These are phyloP conservation scores for Malassezia furfur DNA, from an alignment of 1,284 basidiomycete species.

Conservation along the genomic window DNA sequence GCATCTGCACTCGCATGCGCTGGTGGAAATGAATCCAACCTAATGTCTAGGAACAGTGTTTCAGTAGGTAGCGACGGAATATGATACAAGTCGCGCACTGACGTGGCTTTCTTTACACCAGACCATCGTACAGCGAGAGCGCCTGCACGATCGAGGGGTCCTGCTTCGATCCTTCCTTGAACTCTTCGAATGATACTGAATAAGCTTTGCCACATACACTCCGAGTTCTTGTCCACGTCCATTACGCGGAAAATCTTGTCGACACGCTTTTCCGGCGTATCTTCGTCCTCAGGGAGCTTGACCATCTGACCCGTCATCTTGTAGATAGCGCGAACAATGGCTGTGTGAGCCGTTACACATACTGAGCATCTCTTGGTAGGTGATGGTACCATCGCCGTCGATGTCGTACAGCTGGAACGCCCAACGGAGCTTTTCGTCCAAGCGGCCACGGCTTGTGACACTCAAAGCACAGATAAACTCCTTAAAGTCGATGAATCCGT, in stretches of 20 bases:
- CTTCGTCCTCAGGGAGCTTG: slow-evolving; percentile 89
- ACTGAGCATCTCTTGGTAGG: slow-evolving; percentile 70
- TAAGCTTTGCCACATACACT: slow-evolving; percentile 23
- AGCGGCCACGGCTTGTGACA: slow-evolving; percentile 79
- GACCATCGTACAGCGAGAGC: slow-evolving; percentile 39
- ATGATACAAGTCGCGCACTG: not conserved
- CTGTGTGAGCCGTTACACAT: slow-evolving; percentile 20
- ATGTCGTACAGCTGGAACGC: slow-evolving; percentile 99
- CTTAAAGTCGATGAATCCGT: slow-evolving; percentile 47
- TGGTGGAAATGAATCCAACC: slow-evolving; percentile 13
- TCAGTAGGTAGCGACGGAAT: not conserved
- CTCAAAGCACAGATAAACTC: slow-evolving; percentile 98
- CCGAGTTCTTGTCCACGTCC: slow-evolving; percentile 46
- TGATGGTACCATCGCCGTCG: slow-evolving; percentile 55
- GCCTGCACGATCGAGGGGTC: slow-evolving; percentile 47
- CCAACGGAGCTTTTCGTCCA: slow-evolving; percentile 99
- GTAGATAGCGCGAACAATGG: slow-evolving; percentile 46
- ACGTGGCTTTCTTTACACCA: slow-evolving; percentile 3
- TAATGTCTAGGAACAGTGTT: not conserved
- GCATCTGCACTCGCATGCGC: slow-evolving; percentile 15
- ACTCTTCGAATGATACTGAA: slow-evolving; percentile 45
- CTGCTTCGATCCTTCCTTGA: slow-evolving; percentile 47
- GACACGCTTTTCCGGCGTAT: slow-evolving; percentile 80
- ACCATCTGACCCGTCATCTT: slow-evolving; percentile 77
- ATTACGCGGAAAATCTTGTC: slow-evolving; percentile 48